These are phyloP conservation scores for Haplographium delicatum DNA, from an alignment of 495 filamentous ascomycete genomes.

Conservation along the genomic window DNA sequence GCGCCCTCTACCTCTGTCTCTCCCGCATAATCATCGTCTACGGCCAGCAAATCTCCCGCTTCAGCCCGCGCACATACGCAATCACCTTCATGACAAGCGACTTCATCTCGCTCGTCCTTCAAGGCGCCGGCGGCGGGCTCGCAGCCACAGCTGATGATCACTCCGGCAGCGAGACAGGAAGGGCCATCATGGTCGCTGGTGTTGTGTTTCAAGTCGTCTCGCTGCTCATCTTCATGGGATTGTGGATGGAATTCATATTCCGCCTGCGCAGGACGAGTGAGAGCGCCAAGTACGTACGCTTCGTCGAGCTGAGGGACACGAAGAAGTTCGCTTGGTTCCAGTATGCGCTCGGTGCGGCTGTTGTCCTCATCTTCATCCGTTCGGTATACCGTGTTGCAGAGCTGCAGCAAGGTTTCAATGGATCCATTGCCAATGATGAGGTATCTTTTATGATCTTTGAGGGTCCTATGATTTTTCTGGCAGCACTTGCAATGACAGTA, in stretches of 20 bases:
- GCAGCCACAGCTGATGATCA: slow-evolving; percentile 6
- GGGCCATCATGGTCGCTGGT: slow-evolving; percentile 8
- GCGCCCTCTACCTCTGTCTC: slow-evolving; percentile 58
- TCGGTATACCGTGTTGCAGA: slow-evolving; percentile 31
- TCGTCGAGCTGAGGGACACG: not conserved
- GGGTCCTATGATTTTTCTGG: slow-evolving; percentile 48
- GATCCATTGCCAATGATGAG: slow-evolving; percentile 43
- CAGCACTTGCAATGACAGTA: slow-evolving; percentile 36
- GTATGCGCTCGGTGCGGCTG: slow-evolving; percentile 9
- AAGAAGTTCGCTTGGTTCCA: slow-evolving; percentile 3
- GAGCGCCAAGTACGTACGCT: not conserved
- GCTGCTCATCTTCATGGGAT: slow-evolving; percentile 26
- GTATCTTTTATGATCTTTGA: slow-evolving; percentile 52
- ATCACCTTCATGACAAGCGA: slow-evolving; percentile 45
- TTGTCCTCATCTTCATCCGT: slow-evolving; percentile 31
- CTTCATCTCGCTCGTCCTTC: slow-evolving; percentile 49
- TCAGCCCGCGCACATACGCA: slow-evolving; percentile 42
- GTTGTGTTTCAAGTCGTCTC: slow-evolving; percentile 8
- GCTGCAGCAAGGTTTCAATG: slow-evolving; percentile 29
- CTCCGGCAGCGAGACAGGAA: slow-evolving; percentile 2
- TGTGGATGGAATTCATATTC: slow-evolving; percentile 37
- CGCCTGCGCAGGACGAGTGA: slow-evolving; percentile 22
- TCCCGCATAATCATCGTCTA: slow-evolving; percentile 50
- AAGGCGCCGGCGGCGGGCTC: slow-evolving; percentile 55
- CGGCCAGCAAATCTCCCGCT: slow-evolving; percentile 53